Evolutionary conservation across 2,329 filamentous ascomycete genomes (phyloP).

Genomic region (Penicillium sp.): DNA sequence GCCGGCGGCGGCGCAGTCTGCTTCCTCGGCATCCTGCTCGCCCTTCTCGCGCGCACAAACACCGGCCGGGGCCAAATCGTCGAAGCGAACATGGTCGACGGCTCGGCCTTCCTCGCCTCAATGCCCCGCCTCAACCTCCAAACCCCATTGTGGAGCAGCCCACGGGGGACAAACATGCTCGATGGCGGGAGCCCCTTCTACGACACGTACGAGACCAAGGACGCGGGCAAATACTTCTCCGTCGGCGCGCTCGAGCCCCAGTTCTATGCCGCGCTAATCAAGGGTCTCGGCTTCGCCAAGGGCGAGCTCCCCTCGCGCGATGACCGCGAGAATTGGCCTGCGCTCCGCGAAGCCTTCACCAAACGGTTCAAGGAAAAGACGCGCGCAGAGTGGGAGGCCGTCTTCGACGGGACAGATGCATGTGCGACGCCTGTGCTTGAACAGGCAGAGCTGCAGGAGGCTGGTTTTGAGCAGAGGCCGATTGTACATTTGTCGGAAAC

Average conservation of each 20-base stretch:
- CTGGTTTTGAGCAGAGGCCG: constrained; percentile 54
- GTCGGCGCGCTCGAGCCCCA: constrained; percentile 90
- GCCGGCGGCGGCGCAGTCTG: constrained; percentile 84
- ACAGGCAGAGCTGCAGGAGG: constrained; percentile 71
- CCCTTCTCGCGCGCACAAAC: constrained; percentile 68
- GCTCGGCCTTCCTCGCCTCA: constrained; percentile 75
- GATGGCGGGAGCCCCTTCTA: constrained; percentile 90
- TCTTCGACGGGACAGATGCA: constrained; percentile 91
- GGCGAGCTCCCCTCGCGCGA: constrained; percentile 54
- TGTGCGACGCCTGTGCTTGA: constrained; percentile 88
- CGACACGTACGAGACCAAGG: constrained; percentile 82
- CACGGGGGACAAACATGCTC: constrained; percentile 76
- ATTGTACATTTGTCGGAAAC: constrained; percentile 64
- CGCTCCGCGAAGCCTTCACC: constrained; percentile 65
- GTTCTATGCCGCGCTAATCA: constrained; percentile 74
- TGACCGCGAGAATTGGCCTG: constrained; percentile 70
- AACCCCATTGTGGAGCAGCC: constrained; percentile 64
- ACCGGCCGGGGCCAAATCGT: constrained; percentile 83
- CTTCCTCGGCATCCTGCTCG: constrained; percentile 81
- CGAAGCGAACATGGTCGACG: constrained; percentile 97
- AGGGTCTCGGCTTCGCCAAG: constrained; percentile 66
- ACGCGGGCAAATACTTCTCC: constrained; percentile 74
- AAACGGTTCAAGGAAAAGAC: constrained; percentile 71
- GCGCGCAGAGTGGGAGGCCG: constrained; percentile 76
- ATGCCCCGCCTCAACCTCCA: constrained; percentile 74